phyloP scores from a whole-genome alignment of 257 asterid genomes.

The Parsonsia alboflavescens region DNA sequence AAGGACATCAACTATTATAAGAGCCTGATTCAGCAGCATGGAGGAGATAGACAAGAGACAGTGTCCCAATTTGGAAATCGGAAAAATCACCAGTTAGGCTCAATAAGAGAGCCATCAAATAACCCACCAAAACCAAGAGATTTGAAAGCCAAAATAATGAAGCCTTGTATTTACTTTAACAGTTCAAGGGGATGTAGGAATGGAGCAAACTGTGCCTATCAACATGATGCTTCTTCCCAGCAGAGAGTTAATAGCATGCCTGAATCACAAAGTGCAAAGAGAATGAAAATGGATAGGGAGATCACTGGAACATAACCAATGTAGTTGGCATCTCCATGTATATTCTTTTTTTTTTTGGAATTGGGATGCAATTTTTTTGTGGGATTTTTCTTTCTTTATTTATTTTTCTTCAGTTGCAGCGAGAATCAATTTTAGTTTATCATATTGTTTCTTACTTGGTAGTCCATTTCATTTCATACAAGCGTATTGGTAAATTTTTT shows the following conservation, averaged over 20 bases:
- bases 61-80: conserved; percentile 33
- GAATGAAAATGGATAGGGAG: conserved; percentile 53
- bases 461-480: neutral
- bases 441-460: neutral
- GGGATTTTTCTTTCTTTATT: neutral
- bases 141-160: conserved; percentile 39
- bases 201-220: conserved; percentile 50
- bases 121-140: conserved; percentile 29
- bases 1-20: conserved; percentile 75
- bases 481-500: neutral
- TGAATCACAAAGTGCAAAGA: conserved; percentile 44
- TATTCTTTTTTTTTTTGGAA: conserved; percentile 12
- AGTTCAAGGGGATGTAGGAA: conserved; percentile 59
- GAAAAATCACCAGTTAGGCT: conserved; percentile 22
- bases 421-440: neutral
- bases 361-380: conserved; percentile 12
- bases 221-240: conserved; percentile 37
- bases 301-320: conserved; percentile 36
- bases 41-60: conserved; percentile 64
- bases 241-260: conserved; percentile 28
- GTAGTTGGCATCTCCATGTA: conserved; percentile 21
- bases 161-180: conserved; percentile 53
- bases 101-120: conserved; percentile 27
- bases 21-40: conserved; percentile 89
- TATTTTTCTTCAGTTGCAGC: neutral